Evolutionary conservation across 2,329 filamentous ascomycete genomes (phyloP).

Genomic region (Penicillium sumatraense): DNA sequence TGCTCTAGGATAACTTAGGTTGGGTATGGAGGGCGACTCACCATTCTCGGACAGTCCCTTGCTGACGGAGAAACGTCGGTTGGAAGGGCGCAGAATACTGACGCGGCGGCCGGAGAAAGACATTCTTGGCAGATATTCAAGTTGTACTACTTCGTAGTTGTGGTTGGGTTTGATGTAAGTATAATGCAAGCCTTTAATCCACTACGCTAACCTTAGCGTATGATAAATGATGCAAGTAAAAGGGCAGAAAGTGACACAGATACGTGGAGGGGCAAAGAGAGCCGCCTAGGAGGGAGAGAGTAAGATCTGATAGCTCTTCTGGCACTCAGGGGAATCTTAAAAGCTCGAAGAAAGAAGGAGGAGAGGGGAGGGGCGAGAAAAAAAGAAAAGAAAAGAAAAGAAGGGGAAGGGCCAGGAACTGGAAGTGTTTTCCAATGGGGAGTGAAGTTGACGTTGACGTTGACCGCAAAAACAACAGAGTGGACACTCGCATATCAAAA

Average conservation of each 20-base stretch:
- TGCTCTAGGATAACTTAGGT: no score
- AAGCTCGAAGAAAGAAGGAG: no score
- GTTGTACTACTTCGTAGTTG: no score
- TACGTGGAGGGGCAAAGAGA: background rate
- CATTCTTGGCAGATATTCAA: slow-evolving; percentile 44
- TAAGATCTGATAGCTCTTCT: background rate
- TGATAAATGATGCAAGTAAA: background rate
- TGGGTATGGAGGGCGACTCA: no score
- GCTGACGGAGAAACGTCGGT: slow-evolving; percentile 46
- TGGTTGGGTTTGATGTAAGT: no score
- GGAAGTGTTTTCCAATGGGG: slow-evolving; percentile 4
- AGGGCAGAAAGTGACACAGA: background rate
- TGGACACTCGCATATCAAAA: slow-evolving; percentile 8
- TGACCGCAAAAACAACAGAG: slow-evolving; percentile 1
- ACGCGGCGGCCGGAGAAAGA: slow-evolving; percentile 52
- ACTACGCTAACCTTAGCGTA: background rate
- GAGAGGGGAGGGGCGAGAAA: background rate
- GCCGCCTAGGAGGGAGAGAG: background rate
- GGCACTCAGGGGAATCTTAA: background rate
- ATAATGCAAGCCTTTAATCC: background rate
- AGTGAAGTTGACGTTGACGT: no score
- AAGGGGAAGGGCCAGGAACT: background rate
- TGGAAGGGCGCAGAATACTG: slow-evolving; percentile 46
- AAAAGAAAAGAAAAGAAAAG: background rate
- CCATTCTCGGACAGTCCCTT: slow-evolving; percentile 53